Base-by-base conservation (phyloP, 2,329 filamentous ascomycete species). In the Colletotrichum truncatum region DNA sequence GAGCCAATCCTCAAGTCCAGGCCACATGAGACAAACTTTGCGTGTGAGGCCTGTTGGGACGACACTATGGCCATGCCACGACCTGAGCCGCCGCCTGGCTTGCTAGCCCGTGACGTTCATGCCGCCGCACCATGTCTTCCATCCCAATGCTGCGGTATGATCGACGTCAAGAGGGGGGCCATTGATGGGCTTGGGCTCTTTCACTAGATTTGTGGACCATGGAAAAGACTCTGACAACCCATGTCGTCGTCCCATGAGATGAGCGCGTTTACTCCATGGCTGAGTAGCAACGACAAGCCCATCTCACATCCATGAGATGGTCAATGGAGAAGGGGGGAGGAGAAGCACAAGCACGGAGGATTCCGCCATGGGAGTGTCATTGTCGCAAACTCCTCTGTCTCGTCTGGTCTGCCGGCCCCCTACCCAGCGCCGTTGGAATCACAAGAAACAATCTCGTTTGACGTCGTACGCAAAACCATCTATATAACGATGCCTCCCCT, bases 51-150 rank as follows among this genome's bases (percentile, higher is more conserved):
- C 34, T 43, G 63, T 56, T 56, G 46, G 45, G 64, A 64, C 46
- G 64, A 64, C 51, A 56, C 34, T 10, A 10, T 36, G 49, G 21
- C 25, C 55, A 51, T 8, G 48, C 32, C 28, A 59, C 32, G 55
- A 46, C 55, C 41, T 60, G 61, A 39, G 34, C 41, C 32, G 14
- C 32, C 12, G 26, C 26, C 45, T 52, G 48, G 14, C 26, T 25
- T 55, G 36, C n/a, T 49, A 46, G 57, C 28, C 48, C 57, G 25
- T 55, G 62, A 54, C 62, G 56, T 66, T 51, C 58, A 39, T 55
- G 64, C 64, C 53, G 54, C 64, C 48, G 61, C 64, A 55, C 65
- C 65, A 57, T 62, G 49, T 25, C 45, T n/a, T 36, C 43, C 55
- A 26, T 61, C 38, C 57, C 43, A 66, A 66, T 43, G 18, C 46